Evolutionary conservation across 345 rosid species (phyloP), one percentile per base, ranked within the genome.

Genomic region (Geranium brycei): DNA sequence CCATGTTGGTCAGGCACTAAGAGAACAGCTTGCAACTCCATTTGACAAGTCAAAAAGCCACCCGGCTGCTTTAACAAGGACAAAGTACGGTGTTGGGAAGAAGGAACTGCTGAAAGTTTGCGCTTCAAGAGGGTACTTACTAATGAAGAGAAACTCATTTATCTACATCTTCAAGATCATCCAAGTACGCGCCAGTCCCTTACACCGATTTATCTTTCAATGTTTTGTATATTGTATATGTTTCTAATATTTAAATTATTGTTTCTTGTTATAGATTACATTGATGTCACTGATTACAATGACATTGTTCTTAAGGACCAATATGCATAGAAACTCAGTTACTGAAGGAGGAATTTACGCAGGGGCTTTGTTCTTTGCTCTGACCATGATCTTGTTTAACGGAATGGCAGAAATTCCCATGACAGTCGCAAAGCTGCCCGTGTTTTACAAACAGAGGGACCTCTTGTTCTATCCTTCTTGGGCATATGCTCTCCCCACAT

Each of bases 141-240:
- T 86, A 53, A 79, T 88, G 91, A 79, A 79, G 66, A 84, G 92
- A 76, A 88, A 83, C 68, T 64, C 84, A 2, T 77, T 71, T 40
- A 77, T 87, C n/a, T 79, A 77, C 71, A 15, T 58, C 66, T 84
- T 87, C 75, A 89, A 87, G 72, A 31, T 85, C 3, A 10, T n/a
- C 57, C 85, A 80, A 64, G 88, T 81, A 64, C 32, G 62, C 57
- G 64, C 57, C 64, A 4, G 15, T 23, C 31, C 19, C 15, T 1
- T 64, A 0, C 4, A 12, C 19, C 41, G 62, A 14, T 17, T 30
- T 51, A 23, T 61, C 28, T 57, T 38, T 62, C 7, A 35, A 17
- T 19, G 14, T 19, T 5, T 57, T 18, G 30, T 28, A 23, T 31
- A 19, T 57, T 23, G 28, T 23, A 23, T 23, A 23, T 23, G 13